Conservation (phyloP, 805 yeast species). For the Pichia cabralensis region DNA sequence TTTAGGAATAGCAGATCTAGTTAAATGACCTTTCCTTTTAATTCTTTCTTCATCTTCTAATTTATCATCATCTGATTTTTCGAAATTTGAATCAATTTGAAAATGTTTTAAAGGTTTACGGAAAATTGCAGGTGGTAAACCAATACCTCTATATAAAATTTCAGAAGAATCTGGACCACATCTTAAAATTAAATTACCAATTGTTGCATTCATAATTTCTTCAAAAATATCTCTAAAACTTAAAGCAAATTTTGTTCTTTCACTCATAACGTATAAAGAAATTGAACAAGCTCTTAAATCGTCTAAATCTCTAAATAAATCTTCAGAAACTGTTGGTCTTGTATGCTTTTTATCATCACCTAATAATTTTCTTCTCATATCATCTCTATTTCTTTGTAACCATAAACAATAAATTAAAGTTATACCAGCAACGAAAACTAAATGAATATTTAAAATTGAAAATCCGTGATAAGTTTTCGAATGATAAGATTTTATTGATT, state of each 20-base stretch:
- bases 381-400: slow-evolving; percentile 54
- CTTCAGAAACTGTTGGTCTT: slow-evolving; percentile 46
- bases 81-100: slow-evolving; percentile 24
- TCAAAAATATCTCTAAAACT: slow-evolving; percentile 60
- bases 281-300: slow-evolving; percentile 58
- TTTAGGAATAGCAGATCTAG: slow-evolving; percentile 43
- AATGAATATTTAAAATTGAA: slow-evolving; percentile 57
- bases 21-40: slow-evolving; percentile 40
- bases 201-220: slow-evolving; percentile 53
- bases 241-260: slow-evolving; percentile 51
- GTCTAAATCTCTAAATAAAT: slow-evolving; percentile 45
- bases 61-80: slow-evolving; percentile 28
- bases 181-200: slow-evolving; percentile 49
- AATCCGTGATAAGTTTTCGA: slow-evolving; percentile 54
- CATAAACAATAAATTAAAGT: slow-evolving; percentile 58
- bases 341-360: slow-evolving; percentile 55
- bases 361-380: slow-evolving; percentile 39
- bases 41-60: slow-evolving; percentile 39
- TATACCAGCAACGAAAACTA: slow-evolving; percentile 60
- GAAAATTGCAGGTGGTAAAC: slow-evolving; percentile 52
- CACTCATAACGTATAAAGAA: slow-evolving; percentile 56
- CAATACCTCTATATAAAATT: slow-evolving; percentile 33
- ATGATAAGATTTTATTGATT: slow-evolving; percentile 51
- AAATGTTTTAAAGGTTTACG: slow-evolving; percentile 34
- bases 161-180: slow-evolving; percentile 58